Conservation (phyloP, 192 early-diverging fungal genomes). For the Podila clonocystis region DNA sequence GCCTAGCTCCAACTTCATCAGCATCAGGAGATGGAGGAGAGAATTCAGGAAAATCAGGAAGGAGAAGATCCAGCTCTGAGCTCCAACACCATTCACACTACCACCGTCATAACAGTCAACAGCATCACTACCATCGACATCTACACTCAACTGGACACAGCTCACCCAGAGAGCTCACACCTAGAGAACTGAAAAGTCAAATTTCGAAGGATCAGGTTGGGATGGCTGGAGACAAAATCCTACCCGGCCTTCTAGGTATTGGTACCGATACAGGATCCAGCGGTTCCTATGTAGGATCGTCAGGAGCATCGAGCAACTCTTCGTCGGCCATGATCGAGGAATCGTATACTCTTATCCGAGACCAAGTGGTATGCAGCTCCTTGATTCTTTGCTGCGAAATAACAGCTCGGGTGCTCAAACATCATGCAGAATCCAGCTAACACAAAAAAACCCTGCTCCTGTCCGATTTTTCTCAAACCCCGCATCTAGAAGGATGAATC, state of each 20-base stretch:
- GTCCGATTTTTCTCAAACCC: not conserved
- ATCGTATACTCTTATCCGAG: conserved; percentile 40
- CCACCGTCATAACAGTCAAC: not conserved
- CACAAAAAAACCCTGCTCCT: not conserved
- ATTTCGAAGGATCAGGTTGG: conserved; percentile 2
- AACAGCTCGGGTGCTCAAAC: not conserved
- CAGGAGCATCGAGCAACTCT: conserved; percentile 32
- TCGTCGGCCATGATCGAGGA: conserved; percentile 47
- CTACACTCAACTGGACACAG: not conserved
- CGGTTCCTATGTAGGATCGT: conserved; percentile 12
- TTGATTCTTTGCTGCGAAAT: not conserved
- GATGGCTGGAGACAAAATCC: not conserved
- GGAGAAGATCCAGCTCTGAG: not conserved
- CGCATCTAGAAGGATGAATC: conserved; percentile 63
- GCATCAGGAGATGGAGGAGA: not conserved
- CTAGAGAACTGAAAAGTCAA: too few relatives aligned
- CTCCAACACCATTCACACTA: not conserved
- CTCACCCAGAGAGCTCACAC: too few relatives aligned
- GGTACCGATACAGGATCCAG: conserved; percentile 6
- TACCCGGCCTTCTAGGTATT: not conserved
- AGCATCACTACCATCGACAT: not conserved
- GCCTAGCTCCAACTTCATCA: not conserved
- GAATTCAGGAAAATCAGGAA: not conserved
- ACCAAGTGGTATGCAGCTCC: conserved; percentile 20
- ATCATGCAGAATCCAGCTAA: not conserved